These are phyloP conservation scores for Candida cerambycidarum DNA, from an alignment of 805 yeast species.

Conservation along the genomic window DNA sequence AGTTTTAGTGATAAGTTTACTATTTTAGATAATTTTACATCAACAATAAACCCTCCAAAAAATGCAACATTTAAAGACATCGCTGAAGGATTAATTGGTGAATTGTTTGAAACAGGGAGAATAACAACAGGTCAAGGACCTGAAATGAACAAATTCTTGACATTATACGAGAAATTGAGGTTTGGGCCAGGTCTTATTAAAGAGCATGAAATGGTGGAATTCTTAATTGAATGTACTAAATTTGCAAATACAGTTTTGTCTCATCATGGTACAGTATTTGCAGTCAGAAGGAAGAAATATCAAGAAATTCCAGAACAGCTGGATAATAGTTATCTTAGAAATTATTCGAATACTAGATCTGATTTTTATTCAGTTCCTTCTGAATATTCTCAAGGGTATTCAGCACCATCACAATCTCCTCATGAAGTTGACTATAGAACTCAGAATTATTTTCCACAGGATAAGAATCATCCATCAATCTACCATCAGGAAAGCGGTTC, in stretches of 20 bases:
- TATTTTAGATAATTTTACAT: slow-evolving; percentile 13
- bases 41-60: slow-evolving; percentile 27
- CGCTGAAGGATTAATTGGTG: slow-evolving; percentile 30
- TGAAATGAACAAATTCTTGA: slow-evolving; percentile 28
- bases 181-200: slow-evolving; percentile 63
- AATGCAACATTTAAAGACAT: slow-evolving; percentile 44
- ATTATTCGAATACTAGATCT: slow-evolving; percentile 1
- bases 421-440: neutral
- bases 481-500: neutral
- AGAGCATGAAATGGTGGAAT: slow-evolving; percentile 57
- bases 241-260: slow-evolving; percentile 17
- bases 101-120: slow-evolving; percentile 12
- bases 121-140: slow-evolving; percentile 8
- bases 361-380: slow-evolving; percentile 5
- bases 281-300: slow-evolving; percentile 10
- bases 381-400: slow-evolving; percentile 1
- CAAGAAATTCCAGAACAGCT: neutral
- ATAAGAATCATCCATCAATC: neutral
- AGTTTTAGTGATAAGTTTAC: slow-evolving; percentile 59
- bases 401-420: neutral
- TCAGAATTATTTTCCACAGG: neutral
- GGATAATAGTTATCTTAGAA: neutral
- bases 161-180: slow-evolving; percentile 63
- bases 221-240: slow-evolving; percentile 44
- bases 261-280: slow-evolving; percentile 18